Evolutionary conservation across 1,139 yeast species (phyloP), one percentile per base, ranked within the genome.

Genomic region (Debaryomycetaceae sp.): DNA sequence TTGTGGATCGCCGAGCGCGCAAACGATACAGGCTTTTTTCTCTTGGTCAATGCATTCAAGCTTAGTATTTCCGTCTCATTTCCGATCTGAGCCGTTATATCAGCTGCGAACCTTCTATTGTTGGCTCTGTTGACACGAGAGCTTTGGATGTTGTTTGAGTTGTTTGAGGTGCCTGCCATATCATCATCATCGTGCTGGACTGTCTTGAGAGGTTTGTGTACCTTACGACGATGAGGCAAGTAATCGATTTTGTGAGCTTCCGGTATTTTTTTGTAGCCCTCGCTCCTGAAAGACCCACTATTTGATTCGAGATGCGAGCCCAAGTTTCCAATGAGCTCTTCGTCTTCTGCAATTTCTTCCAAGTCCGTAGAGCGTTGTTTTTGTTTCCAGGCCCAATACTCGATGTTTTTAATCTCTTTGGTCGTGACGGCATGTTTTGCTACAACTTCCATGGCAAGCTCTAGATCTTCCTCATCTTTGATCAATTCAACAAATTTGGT

Each of bases 1-100:
- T 92, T 89, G 59, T 94, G 98, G 53, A 92, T 92, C 0, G 97
- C 95, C 1, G 98, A 89, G 41, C 98, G 71, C 0, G 98, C 97
- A 70, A 91, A 91, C 14, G 94, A 85, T 9, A 92, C 97, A 0
- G 96, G 96, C 59, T 92, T 92, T 61, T 85, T 88, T 45, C 98
- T 77, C 59, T 88, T 88, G 48, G 89, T 87, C 52, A 91, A 74
- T 35, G 87, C 84, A 52, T 81, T 81, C 63, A 88, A 74, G 41
- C 87, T 83, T 50, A 87, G 65, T 5, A 86, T 77, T 53, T 88
- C 96, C 1, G 94, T 83, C 52, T 88, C 96, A 7, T 83, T 74
- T 31, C 94, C 91, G 47, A 88, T 73, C 50, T 85, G 94, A 5
- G 91, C 88, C 48, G 83, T 86, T 35, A 89, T 84, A 59, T 89